These are phyloP conservation scores for Penicillium italicum DNA, from an alignment of 2,329 filamentous ascomycete genomes.

Conservation along the genomic window DNA sequence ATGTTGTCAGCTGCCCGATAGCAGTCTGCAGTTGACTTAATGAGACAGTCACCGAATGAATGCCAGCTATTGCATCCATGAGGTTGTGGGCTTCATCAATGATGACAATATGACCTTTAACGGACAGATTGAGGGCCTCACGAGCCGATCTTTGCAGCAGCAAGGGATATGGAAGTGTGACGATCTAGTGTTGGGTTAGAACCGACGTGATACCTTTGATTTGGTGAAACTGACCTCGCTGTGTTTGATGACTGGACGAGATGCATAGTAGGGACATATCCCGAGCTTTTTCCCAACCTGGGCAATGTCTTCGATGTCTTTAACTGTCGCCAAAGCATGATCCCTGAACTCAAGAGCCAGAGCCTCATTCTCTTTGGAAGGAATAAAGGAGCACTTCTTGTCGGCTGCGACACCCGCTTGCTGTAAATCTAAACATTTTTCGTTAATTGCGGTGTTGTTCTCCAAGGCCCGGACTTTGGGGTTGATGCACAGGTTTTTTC, in stretches of 20 bases:
- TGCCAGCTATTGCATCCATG: conserved; percentile 87
- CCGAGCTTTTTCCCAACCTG: conserved; percentile 71
- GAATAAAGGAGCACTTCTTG: conserved; percentile 71
- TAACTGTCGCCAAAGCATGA: conserved; percentile 74
- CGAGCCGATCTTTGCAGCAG: conserved; percentile 81
- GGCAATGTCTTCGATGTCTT: conserved; percentile 90
- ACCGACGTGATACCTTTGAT: neutral
- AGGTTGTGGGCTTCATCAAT: conserved; percentile 98
- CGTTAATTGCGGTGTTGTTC: conserved; percentile 78
- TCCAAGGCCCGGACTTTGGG: conserved; percentile 69
- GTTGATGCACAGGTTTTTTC: conserved; percentile 89
- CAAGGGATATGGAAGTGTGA: conserved; percentile 88
- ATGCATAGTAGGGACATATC: conserved; percentile 96
- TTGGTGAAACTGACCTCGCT: conserved; percentile 57
- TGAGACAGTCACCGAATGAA: conserved; percentile 75
- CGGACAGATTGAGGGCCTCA: conserved; percentile 78
- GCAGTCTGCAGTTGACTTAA: conserved; percentile 69
- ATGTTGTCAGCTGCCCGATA: conserved; percentile 71
- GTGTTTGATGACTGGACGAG: conserved; percentile 72
- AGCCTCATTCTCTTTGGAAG: conserved; percentile 69
- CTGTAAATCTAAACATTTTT: conserved; percentile 86
- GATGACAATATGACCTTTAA: conserved; percentile 87
- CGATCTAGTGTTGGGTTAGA: conserved; percentile 52
- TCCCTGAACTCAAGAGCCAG: conserved; percentile 80
- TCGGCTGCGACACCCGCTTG: conserved; percentile 61